A percentile compares a stretch with the other conserved stretches of the same genome.
Evolutionary conservation across 305 asterid species (phyloP).

Genomic region (Nicotiana rustica): DNA sequence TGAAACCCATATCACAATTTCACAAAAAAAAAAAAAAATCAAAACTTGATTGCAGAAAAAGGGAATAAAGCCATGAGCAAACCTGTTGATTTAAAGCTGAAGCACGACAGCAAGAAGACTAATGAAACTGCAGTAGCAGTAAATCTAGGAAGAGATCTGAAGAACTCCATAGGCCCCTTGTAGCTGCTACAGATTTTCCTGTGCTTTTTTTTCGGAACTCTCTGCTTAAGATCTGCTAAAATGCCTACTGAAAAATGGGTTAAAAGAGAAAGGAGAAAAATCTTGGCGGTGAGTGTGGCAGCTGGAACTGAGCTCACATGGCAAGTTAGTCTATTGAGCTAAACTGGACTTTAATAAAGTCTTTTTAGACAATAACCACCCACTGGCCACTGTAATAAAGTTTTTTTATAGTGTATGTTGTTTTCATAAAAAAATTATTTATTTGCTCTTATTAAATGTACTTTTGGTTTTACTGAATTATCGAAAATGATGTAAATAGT

Average conservation of each 20-base stretch:
- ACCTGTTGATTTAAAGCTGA: constrained; percentile 69
- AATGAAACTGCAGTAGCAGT: constrained; percentile 42
- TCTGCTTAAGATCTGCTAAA: constrained; percentile 46
- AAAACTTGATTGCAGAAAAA: not conserved
- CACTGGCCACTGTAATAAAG: not conserved
- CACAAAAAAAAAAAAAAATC: not conserved
- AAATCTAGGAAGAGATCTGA: constrained; percentile 49
- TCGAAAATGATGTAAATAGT: no score
- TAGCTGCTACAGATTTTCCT: constrained; percentile 36
- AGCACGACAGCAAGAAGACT: constrained; percentile 59
- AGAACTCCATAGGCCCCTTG: constrained; percentile 43
- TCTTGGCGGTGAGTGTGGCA: constrained; percentile 43
- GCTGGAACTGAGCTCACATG: constrained; percentile 34
- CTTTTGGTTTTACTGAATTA: not conserved
- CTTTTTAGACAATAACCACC: constrained; percentile 21
- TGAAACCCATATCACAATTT: not conserved
- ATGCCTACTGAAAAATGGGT: constrained; percentile 35
- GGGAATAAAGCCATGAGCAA: not conserved
- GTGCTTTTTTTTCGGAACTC: not conserved
- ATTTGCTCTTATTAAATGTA: not conserved
- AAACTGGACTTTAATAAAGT: constrained; percentile 24
- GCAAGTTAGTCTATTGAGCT: constrained; percentile 39
- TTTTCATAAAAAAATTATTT: constrained; percentile 2
- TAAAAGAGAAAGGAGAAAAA: not conserved
- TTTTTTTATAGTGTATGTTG: not conserved